phyloP scores from a whole-genome alignment of 495 filamentous ascomycete genomes.

The Xylaria venustula region DNA sequence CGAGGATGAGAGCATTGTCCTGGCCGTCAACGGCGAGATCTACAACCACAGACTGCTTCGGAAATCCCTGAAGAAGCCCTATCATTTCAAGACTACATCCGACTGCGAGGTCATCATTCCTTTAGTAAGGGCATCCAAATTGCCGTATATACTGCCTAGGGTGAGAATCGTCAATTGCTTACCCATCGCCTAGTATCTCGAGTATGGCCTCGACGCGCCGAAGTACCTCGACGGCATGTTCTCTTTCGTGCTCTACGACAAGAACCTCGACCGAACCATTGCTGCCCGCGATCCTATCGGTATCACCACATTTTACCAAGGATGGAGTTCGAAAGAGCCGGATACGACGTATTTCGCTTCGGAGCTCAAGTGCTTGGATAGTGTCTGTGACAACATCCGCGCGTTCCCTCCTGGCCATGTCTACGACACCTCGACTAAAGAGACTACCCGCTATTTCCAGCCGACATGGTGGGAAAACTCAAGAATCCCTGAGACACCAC shows the following conservation, averaged over 20 bases:
- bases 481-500: slow-evolving; percentile 70
- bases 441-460: slow-evolving; percentile 81
- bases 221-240: slow-evolving; percentile 99
- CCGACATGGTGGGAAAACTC: slow-evolving; percentile 89
- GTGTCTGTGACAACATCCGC: slow-evolving; percentile 93
- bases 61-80: slow-evolving; percentile 74
- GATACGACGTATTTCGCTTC: slow-evolving; percentile 92
- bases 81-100: slow-evolving; percentile 95
- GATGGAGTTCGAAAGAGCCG: slow-evolving; percentile 78
- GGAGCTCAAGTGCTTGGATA: slow-evolving; percentile 89
- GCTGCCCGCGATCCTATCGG: slow-evolving; percentile 96
- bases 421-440: slow-evolving; percentile 86
- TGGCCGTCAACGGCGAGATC: slow-evolving; percentile 99
- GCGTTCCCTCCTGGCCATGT: slow-evolving; percentile 93
- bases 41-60: slow-evolving; percentile 97
- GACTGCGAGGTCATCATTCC: slow-evolving; percentile 99
- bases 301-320: slow-evolving; percentile 96
- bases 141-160: background rate
- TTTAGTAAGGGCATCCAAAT: slow-evolving; percentile 60
- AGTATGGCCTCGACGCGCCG: slow-evolving; percentile 89
- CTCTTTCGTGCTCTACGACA: slow-evolving; percentile 97
- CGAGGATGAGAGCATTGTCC: slow-evolving; percentile 79
- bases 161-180: slow-evolving; percentile 19
- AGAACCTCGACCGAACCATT: slow-evolving; percentile 82
- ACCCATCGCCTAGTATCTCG: slow-evolving; percentile 64